Evolutionary conservation across 2,329 filamentous ascomycete genomes (phyloP), one percentile per base, ranked within the genome.

Genomic region (Claviceps maximensis): DNA sequence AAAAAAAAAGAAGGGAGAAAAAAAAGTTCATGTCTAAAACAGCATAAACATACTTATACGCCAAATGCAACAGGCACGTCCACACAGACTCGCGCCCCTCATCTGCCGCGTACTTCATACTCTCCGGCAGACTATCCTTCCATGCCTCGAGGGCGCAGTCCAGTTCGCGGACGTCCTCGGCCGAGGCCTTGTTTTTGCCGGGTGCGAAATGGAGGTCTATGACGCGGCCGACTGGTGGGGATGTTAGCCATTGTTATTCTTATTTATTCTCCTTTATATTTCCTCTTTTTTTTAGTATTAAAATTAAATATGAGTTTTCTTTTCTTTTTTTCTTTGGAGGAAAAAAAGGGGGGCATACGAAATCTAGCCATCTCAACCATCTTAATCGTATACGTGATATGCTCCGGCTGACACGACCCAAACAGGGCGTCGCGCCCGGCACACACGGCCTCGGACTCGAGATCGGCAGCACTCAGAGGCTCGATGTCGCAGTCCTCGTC

Each of bases 401-500:
- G 67, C 42, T 69, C 65, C 3, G 61, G 53, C 40, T 64, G 56
- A 21, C 62, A 64, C 6, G 60, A 60, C 5, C 67, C 65, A 54
- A 68, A 65, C 1, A 56, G 47, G 62, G 61, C 25, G 9, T 46
- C 25, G 10, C 57, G 50, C 4, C 57, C 50, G 3, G 55, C 52
- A 25, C 58, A 57, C 4, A 59, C 55, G 7, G 58, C 56, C 40
- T 67, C 64, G 2, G 62, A 63, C 19, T 66, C 62, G 3, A 69
- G 55, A 48, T 70, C 68, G 13, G 60, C 53, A 0, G 60, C 53
- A 6, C 57, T 61, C 9, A 70, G 50, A 0, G 64, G 62, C 53
- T 70, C 67, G 41, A 69, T 67, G 23, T 70, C 68, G 46, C 68
- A 69, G 53, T 70, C 67, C 29, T 69, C 66, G 29, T 70, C 67